Conservation (phyloP, 805 yeast species). For the Ascoidea rubescens region DNA sequence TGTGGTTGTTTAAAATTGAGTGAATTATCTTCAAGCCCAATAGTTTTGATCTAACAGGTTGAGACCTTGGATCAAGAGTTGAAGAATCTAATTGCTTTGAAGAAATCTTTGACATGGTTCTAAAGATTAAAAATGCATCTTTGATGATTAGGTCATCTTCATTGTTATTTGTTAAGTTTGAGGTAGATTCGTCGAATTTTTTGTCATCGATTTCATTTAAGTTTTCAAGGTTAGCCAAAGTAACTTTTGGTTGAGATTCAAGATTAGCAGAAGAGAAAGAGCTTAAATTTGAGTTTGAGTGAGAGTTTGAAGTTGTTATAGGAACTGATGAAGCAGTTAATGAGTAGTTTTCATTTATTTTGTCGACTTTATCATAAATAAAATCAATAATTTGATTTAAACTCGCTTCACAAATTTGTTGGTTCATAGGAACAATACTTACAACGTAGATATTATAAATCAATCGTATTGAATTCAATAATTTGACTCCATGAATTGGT, state of each 20-base stretch:
- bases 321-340: constrained; percentile 5
- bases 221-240: constrained; percentile 18
- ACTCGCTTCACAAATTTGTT: constrained; percentile 76
- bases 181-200: constrained; percentile 12
- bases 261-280: constrained; percentile 2
- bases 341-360: constrained; percentile 10
- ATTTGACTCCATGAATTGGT: constrained; percentile 81
- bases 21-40: constrained; percentile 81
- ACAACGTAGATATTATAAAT: constrained; percentile 85
- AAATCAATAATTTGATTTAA: constrained; percentile 81
- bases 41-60: constrained; percentile 82
- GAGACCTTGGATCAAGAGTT: constrained; percentile 74
- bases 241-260: constrained; percentile 10
- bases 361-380: constrained; percentile 62
- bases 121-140: constrained; percentile 84
- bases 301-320: constrained; percentile 10
- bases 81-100: constrained; percentile 72
- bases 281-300: neutral
- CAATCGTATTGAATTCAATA: constrained; percentile 83
- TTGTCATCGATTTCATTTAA: constrained; percentile 16
- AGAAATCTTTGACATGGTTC: constrained; percentile 91
- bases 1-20: constrained; percentile 72
- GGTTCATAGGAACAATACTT: constrained; percentile 64
- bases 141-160: constrained; percentile 40
- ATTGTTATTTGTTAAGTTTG: constrained; percentile 11